phyloP scores from a whole-genome alignment of 1,284 basidiomycete species.

The Fomitopsis betulina region DNA sequence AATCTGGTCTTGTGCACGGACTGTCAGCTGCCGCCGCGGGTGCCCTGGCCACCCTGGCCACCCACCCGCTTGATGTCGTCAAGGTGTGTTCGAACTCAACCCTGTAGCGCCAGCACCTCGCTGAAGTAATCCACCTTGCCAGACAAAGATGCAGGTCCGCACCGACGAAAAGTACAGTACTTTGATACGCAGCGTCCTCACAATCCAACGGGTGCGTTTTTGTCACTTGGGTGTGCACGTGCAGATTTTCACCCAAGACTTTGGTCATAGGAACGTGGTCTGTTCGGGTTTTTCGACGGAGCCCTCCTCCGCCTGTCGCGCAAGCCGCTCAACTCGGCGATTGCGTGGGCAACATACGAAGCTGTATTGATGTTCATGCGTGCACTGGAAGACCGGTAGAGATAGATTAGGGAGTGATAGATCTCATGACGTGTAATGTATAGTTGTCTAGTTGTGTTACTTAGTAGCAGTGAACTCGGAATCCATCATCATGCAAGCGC shows the following conservation, averaged over 20 bases:
- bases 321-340: constrained; percentile 87
- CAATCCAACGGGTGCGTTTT: constrained; percentile 62
- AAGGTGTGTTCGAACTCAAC: constrained; percentile 48
- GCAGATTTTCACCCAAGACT: background rate
- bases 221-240: background rate
- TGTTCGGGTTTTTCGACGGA: constrained; percentile 82
- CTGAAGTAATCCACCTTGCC: background rate
- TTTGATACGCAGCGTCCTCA: constrained; percentile 55
- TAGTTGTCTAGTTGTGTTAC: background rate
- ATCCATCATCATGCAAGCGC: no score
- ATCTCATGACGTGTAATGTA: background rate
- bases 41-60: constrained; percentile 75
- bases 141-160: constrained; percentile 90
- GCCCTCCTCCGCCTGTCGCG: constrained; percentile 78
- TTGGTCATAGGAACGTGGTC: constrained; percentile 62
- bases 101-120: no score
- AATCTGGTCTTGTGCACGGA: constrained; percentile 48
- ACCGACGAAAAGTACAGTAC: constrained; percentile 69
- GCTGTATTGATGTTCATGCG: constrained; percentile 63
- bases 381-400: background rate
- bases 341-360: constrained; percentile 93
- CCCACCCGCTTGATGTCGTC: constrained; percentile 88
- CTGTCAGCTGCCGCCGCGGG: constrained; percentile 73
- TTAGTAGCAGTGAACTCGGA: no score
- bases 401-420: no score